Base-by-base conservation (phyloP, 148 eudicot genomes). In the Pouteria glomerata region DNA sequence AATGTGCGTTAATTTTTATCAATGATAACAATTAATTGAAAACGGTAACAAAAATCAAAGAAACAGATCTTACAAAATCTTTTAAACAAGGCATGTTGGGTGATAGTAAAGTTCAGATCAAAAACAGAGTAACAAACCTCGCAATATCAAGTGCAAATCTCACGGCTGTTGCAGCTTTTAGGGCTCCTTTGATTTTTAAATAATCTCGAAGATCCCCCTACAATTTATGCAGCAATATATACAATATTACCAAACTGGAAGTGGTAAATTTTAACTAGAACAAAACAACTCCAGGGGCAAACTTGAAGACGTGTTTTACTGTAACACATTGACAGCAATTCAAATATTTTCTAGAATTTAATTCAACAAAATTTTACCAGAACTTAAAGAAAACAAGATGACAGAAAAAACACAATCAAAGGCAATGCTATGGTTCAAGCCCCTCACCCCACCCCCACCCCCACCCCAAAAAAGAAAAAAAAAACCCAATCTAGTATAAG, bases 71-170 rank as follows among this genome's bases (percentile, higher is more conserved):
- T 8, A 50, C 33, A 41, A 41, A 23, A 61, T 52, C 51, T 8
- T 75, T 63, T 29, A 39, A 70, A 76, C 14, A 53, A 61, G 16
- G 56, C 74, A 57, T 18, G 27, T 30, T 19, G 5, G 30, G 59
- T 8, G 30, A 59, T 26, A 30, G 37, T 24, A 33, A 60, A 62
- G 59, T 27, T 39, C 51, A 70, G 42, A 48, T 30, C 42, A 51
- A 21, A 68, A 45, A 78, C 10, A 33, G 52, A 24, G 34, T 47
- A 47, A 64, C 60, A 24, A 34, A 95, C 99, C 99, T 90, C 51
- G 97, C 96, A 75, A 95, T 88, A 77, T 95, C 97, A 75, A 92
- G 84, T 33, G 96, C 97, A 79, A 82, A 87, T 83, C 83, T 85
- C 69, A 89, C 79, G 74, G 99, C 99, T 75, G 81, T 84, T 65